phyloP scores from a whole-genome alignment of 495 filamentous ascomycete species.

The Stereocaulon alpinum region DNA sequence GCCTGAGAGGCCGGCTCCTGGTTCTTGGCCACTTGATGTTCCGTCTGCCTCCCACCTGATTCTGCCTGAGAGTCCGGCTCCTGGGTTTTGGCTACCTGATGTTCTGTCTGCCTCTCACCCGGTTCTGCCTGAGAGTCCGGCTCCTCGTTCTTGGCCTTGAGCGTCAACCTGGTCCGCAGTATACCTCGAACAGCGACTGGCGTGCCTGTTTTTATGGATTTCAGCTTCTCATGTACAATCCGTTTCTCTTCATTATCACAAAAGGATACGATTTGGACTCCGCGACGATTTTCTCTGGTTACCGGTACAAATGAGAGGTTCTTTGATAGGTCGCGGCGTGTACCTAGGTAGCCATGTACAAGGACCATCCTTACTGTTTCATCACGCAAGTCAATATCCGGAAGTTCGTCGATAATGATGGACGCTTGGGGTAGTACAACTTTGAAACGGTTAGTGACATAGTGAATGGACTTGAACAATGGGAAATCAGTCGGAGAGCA shows the following conservation, averaged over 20 bases:
- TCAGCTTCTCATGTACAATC: conserved; percentile 37
- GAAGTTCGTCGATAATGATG: conserved; percentile 37
- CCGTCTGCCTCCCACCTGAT: background rate
- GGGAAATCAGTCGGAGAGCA: conserved; percentile 10
- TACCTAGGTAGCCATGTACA: conserved; percentile 63
- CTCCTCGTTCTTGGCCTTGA: conserved; percentile 23
- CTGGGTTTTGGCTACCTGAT: conserved; percentile 20
- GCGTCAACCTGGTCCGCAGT: conserved; percentile 27
- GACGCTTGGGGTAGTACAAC: conserved; percentile 46
- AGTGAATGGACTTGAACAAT: conserved; percentile 1
- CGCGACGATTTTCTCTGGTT: conserved; percentile 38
- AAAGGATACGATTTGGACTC: conserved; percentile 44
- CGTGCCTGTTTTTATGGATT: conserved; percentile 36
- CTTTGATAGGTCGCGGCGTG: conserved; percentile 50
- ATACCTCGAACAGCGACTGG: conserved; percentile 44
- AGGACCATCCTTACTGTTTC: conserved; percentile 40
- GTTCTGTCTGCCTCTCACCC: too few relatives aligned
- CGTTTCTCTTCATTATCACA: conserved; percentile 22
- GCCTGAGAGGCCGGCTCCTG: conserved; percentile 20
- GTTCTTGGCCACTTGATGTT: conserved; percentile 19
- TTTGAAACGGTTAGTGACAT: conserved; percentile 20
- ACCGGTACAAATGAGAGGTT: conserved; percentile 61
- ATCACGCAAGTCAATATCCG: conserved; percentile 24
- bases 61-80: conserved; percentile 22
- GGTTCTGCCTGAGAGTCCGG: conserved; percentile 21